Base-by-base conservation (phyloP, 352 stramenopile species). In the Stramenopiles sp. region DNA sequence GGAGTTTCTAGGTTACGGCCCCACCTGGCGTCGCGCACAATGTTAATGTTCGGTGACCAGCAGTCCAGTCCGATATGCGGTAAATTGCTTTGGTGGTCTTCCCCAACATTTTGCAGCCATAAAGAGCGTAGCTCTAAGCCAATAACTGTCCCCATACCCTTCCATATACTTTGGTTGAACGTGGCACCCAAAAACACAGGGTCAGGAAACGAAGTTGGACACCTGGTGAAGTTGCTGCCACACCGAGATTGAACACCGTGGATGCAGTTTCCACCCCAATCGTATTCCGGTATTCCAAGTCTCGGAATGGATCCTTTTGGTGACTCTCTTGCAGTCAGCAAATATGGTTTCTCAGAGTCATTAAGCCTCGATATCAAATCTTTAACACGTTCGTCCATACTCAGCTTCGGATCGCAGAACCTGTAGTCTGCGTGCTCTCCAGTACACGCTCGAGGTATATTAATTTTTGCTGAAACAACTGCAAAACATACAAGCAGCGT, bases 31-130 rank as follows among this genome's bases (percentile, higher is more conserved):
- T 98, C 93, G 82, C 94, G 86, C 76, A 95, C 94, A 80, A 97
- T 91, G 84, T 98, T 98, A 80, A 98, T 92, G 82, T 97, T 97
- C 8, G 94, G 94, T 75, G 90, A 93, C 90, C 91, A 98, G 84
- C 90, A 97, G 76, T 94, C 95, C 29, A 97, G 85, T 0, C 92
- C 93, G 14, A 55, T 55, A n/a, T n/a, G n/a, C n/a, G n/a, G n/a
- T n/a, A n/a, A n/a, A n/a, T n/a, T n/a, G n/a, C n/a, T n/a, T 14
- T 14, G 14, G 8, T 33, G 4, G 4, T 31, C 8, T 14, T 33
- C 71, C 8, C 71, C 71, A 78, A 27, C 92, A 83, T 75, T 94
- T 32, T 22, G 30, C 75, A 27, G 80, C 44, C 82, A 67, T 89
- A 32, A 86, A 0, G 89, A 90, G 67, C 88, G 82, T 0, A 88